Base-by-base conservation (phyloP, 257 asterid genomes). In the Rehmannia glutinosa region DNA sequence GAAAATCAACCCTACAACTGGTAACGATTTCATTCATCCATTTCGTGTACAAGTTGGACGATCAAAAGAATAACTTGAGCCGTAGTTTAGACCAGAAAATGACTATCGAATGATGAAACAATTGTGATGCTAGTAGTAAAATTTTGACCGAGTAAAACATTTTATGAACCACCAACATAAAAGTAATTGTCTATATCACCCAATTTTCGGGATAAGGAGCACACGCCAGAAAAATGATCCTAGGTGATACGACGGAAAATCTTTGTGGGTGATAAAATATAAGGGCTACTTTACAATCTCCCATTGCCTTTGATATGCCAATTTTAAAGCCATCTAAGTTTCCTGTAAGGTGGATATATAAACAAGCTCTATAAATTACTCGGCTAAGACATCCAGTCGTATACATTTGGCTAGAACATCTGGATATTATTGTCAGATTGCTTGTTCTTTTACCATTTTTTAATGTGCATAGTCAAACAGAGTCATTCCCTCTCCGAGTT, bases 1-100 rank as follows among this genome's bases (percentile, higher is more conserved):
- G 97, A 94, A 85, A 94, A 86, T 66, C 99, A 94, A 77, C 96
- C 97, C 10, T 64, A 73, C 73, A 94, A 91, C 91, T 69, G 98
- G 99, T 83, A 76, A 56, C 42, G 52, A 42, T 47, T 64, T 49
- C 53, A 53, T 66, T 54, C 51, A 52, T 64, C 13, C 17, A 13
- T 25, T 32, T 11, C 47, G 7, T 39, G 30, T 62, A 30, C 28
- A 50, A 41, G 38, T 16, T 36, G 20, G 12, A 8, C n/a, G 5
- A 47, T 55, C 24, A 24, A 47, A 20, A 36, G 45, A 52, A 45
- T 15, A 21, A 55, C n/a, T n/a, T n/a, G 23, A 21, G 66, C 17
- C 46, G 25, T 43, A 24, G 32, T 2, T 23, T 30, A 33, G 23
- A 63, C 61, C 59, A 52, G 23, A 54, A 21, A 43, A 71, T n/a